Evolutionary conservation across 2,329 filamentous ascomycete genomes (phyloP), one percentile per base, ranked within the genome.

Genomic region (Aspergillus arachidicola): DNA sequence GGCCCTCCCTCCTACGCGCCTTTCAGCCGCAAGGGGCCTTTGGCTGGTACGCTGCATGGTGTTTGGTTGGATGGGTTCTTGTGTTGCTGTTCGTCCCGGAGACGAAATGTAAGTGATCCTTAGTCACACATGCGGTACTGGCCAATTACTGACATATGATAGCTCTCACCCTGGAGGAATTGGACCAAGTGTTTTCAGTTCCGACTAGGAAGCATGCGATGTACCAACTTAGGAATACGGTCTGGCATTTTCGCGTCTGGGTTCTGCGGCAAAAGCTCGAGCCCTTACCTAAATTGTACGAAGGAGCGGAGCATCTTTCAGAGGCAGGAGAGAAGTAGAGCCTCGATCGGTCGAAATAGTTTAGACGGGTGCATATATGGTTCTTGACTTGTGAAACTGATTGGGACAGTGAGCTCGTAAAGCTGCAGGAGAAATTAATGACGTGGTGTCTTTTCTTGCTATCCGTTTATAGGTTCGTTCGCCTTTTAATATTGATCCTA

Each of bases 21-120:
- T 86, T 86, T 67, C 82, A 79, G 1, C 79, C 82, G 0, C 82
- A 83, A 30, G 85, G 85, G 5, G 84, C 84, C 0, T 86, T 87
- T 68, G 82, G 80, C 7, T 87, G 84, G 81, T 87, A 87, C 67
- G 85, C 84, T 0, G 82, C 76, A 0, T 83, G 84, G 79, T 86
- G 85, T 71, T 65, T 86, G n/a, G 75, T 85, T 26, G 83, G 83
- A 4, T 86, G 82, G 78, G 66, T 84, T 61, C 73, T 85, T 57
- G 82, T 85, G 19, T 74, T 85, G 62, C 71, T 85, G 16, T 85
- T 84, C 69, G 72, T 86, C 50, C 83, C 82, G 0, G 83, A 86
- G 69, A 83, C 81, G 1, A 83, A 83, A 66, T 71, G 76, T 73
- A 66, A 67, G 66, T 60, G n/a, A 34, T 46, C 57, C 32, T 30